Base-by-base conservation (phyloP, 192 early-diverging fungal species). In the Allomyces javanicus region DNA sequence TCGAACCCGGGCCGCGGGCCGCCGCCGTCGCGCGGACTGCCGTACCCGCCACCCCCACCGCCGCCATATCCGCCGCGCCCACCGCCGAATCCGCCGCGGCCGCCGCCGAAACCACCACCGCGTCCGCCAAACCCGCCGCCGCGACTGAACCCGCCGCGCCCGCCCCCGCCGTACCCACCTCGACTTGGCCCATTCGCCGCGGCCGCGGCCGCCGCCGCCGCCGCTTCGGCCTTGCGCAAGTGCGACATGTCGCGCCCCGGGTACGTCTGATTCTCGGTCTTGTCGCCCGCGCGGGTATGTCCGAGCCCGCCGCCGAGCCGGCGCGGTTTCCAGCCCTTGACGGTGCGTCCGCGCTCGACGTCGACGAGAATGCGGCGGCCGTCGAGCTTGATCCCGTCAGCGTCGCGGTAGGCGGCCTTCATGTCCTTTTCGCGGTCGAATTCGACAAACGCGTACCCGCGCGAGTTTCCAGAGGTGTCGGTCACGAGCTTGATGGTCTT, bases 371-470 rank as follows among this genome's bases (percentile, higher is more conserved):
- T 77, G 44, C 91, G 83, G 24, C 90, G 83, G 24, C 88, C 89
- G 61, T 88, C 76, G 24, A 97, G 80, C 69, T 91, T 90, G 64
- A 87, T 73, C 4, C 90, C 91, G 74, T 97, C 95, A 9, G 89
- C 88, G 69, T 88, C 87, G 43, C 45, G 22, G 17, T 22, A 33
- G 12, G 64, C 72, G 58, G 81, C 78, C 66, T 82, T 82, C 85
- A 93, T 84, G 67, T 89, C 89, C 22, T 78, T 74, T 74, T 97
- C 95, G 62, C 86, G 79, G 69, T 89, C 92, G 73, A 82, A 97
- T 76, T 97, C 95, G 68, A 97, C 83, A 69, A 97, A 97, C 0
- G 91, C 95, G 68, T 96, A 97, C 45, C 95, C 93, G 70, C 87
- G 82, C 21, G 90, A 86, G 73, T 92, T 86, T 10, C 82, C 84